A percentile compares a stretch with the other conserved stretches of the same genome.
phyloP scores from a whole-genome alignment of 345 rosid species.

The Brassica incana region DNA sequence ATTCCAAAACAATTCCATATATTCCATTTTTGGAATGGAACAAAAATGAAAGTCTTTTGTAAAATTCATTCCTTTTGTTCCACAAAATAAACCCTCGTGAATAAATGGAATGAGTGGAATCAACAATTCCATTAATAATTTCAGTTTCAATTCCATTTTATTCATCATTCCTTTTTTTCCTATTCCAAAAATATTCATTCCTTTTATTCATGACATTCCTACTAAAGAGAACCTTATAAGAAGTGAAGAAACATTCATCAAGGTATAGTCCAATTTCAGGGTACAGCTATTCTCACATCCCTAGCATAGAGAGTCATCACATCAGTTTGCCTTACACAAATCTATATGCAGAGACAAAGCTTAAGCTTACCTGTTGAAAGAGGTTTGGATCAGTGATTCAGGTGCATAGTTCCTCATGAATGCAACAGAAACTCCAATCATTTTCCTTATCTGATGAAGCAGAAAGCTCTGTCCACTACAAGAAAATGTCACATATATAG shows the following conservation, averaged over 20 bases:
- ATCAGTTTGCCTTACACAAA: background rate
- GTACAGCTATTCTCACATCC: constrained; percentile 70
- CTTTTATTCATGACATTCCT: too few species aligned
- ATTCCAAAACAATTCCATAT: too few species aligned
- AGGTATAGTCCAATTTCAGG: constrained; percentile 94
- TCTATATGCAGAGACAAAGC: background rate
- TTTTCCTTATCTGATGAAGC: constrained; percentile 97
- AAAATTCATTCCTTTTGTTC: too few species aligned
- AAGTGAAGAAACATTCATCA: constrained; percentile 83
- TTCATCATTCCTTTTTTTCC: too few species aligned
- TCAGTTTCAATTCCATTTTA: too few species aligned
- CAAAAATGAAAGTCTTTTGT: too few species aligned
- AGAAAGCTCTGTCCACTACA: constrained; percentile 83
- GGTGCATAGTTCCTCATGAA: constrained; percentile 80
- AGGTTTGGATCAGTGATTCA: constrained; percentile 61
- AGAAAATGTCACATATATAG: too few species aligned
- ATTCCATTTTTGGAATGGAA: too few species aligned
- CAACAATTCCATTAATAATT: too few species aligned
- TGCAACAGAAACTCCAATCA: constrained; percentile 91
- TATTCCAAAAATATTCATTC: too few species aligned
- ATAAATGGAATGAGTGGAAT: too few species aligned
- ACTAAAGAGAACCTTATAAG: constrained; percentile 45
- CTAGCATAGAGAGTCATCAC: constrained; percentile 31
- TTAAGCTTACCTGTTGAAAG: constrained; percentile 61
- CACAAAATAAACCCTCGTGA: too few species aligned